phyloP scores from a whole-genome alignment of 805 yeast species.

The Candida saitoana region DNA sequence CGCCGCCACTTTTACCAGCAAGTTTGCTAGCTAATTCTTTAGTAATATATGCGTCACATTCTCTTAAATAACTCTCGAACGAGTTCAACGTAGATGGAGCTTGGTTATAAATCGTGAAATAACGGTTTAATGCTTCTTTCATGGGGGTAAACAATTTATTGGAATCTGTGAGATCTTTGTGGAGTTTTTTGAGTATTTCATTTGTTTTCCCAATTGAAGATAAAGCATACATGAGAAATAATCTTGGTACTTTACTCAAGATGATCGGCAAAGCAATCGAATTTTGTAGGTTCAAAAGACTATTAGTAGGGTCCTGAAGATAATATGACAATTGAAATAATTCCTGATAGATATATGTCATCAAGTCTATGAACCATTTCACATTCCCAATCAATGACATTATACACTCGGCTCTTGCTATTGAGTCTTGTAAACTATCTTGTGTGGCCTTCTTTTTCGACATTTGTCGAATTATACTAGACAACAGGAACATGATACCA shows the following conservation, averaged over 20 bases:
- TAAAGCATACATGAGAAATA: slow-evolving; percentile 61
- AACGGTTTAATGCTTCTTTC: slow-evolving; percentile 48
- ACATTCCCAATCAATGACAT: slow-evolving; percentile 67
- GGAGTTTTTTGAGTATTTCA: slow-evolving; percentile 53
- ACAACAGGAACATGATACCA: slow-evolving; percentile 59
- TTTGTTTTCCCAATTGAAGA: slow-evolving; percentile 62
- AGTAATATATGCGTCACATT: slow-evolving; percentile 43
- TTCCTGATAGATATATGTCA: slow-evolving; percentile 72
- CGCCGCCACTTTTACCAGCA: slow-evolving; percentile 19
- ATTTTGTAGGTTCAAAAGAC: slow-evolving; percentile 22
- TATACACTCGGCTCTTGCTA: slow-evolving; percentile 59
- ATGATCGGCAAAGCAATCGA: slow-evolving; percentile 55
- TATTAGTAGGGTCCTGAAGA: slow-evolving; percentile 13
- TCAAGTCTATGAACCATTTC: slow-evolving; percentile 81
- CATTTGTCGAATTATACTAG: slow-evolving; percentile 62
- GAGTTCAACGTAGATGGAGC: slow-evolving; percentile 53
- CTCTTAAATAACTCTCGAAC: slow-evolving; percentile 60
- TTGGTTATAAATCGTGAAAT: slow-evolving; percentile 43
- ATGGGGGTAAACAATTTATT: slow-evolving; percentile 45
- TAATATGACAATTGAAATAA: slow-evolving; percentile 43
- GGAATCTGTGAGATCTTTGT: slow-evolving; percentile 44
- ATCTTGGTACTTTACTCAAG: slow-evolving; percentile 66
- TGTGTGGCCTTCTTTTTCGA: slow-evolving; percentile 52
- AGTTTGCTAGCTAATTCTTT: slow-evolving; percentile 24
- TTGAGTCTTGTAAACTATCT: slow-evolving; percentile 51